Base-by-base conservation (phyloP, 2,329 filamentous ascomycete species). In the Cercospora canescens region DNA sequence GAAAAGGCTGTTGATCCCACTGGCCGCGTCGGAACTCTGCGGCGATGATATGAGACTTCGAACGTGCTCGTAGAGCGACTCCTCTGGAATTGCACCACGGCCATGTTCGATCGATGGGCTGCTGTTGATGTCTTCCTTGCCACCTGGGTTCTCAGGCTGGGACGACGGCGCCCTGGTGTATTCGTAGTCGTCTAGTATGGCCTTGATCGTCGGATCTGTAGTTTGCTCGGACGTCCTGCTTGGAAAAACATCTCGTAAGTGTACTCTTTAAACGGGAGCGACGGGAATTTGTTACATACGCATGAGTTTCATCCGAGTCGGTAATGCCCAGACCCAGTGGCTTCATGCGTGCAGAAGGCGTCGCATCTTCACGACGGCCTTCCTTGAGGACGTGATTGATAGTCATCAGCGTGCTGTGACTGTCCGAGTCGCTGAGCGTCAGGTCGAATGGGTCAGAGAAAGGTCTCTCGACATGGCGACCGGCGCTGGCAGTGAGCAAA, bases 211-310 rank as follows among this genome's bases (percentile, higher is more conserved):
- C 21, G 71, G 69, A 52, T 74, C 71, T 45, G 67, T 67, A 39
- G 71, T 68, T 21, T 56, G 59, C 34, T 67, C 68, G 48, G 58
- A 66, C 32, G 61, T 63, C 67, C 74, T 76, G 71, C 70, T 66
- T 63, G 63, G 69, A 68, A 64, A 75, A 75, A 69, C 67, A 71
- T 68, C 71, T 77, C 69, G 75, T 77, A 76, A 77, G 73, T 77
- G 74, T 66, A 67, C 69, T 76, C 73, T 75, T 67, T 37, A 73
- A 61, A 69, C 71, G 74, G 72, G 69, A 69, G 57, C 63, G 67
- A 54, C 58, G 69, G 62, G 69, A 68, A 59, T 62, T 56, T 63
- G 65, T 59, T 68, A 77, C 75, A 75, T 76, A 76, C 74, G 74
- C 70, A 67, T 73, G 67, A 70, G 68, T 67, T 65, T 69, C 63